phyloP scores from a whole-genome alignment of 176 grass and related monocot species.

The Thinopyrum elongatum region DNA sequence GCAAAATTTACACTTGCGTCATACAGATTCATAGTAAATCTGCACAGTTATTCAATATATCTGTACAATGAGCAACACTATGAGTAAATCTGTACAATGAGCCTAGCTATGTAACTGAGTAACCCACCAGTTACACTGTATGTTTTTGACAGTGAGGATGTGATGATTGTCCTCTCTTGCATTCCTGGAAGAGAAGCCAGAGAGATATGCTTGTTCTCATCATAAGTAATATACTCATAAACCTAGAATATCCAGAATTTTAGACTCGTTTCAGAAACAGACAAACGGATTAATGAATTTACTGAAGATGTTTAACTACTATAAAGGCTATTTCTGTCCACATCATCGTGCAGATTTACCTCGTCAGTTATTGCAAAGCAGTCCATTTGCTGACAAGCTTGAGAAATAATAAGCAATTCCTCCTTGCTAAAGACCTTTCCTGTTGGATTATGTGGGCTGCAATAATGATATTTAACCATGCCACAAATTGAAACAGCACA shows the following conservation, averaged over 20 bases:
- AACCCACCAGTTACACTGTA: conserved; percentile 83
- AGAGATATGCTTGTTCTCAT: conserved; percentile 53
- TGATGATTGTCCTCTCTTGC: conserved; percentile 58
- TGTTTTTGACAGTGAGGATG: conserved; percentile 48
- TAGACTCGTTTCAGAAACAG: not conserved
- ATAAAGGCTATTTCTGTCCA: not conserved
- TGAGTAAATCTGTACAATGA: not conserved
- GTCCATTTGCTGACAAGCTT: conserved; percentile 64
- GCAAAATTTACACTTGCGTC: not conserved
- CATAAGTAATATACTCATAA: conserved; percentile 66
- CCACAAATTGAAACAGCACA: not conserved
- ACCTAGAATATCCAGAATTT: conserved; percentile 56
- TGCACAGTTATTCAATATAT: not conserved
- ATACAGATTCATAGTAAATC: not conserved
- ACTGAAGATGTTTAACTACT: not conserved
- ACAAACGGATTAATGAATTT: not conserved
- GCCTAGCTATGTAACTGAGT: not conserved
- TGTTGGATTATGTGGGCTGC: conserved; percentile 93
- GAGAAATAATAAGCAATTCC: conserved; percentile 60
- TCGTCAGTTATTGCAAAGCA: conserved; percentile 86
- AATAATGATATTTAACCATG: conserved; percentile 23
- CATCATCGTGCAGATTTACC: conserved; percentile 29
- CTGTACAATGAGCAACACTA: not conserved
- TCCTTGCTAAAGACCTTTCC: conserved; percentile 81
- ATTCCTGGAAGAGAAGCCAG: conserved; percentile 59